These are phyloP conservation scores for Cryptococcus sp. DNA, from an alignment of 1,284 basidiomycete species.

Conservation along the genomic window DNA sequence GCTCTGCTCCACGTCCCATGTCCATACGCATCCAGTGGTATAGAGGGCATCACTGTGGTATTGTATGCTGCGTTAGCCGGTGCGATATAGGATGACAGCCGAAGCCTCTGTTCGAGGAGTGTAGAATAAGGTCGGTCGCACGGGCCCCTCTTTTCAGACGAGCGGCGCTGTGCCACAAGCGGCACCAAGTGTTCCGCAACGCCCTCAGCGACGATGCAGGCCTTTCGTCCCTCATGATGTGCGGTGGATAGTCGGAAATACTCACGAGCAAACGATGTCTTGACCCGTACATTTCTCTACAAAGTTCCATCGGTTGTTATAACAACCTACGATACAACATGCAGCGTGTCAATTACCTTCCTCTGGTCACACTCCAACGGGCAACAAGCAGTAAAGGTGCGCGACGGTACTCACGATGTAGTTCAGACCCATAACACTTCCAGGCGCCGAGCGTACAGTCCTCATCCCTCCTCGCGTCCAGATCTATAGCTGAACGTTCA, in stretches of 20 bases:
- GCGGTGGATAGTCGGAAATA: conserved; percentile 2
- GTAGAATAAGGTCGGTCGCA: no score
- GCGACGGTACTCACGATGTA: conserved; percentile 31
- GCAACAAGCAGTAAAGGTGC: neutral
- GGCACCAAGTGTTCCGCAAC: neutral
- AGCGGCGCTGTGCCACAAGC: neutral
- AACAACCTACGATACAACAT: conserved; percentile 25
- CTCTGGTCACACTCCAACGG: neutral
- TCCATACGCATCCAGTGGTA: conserved; percentile 42
- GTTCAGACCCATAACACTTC: conserved; percentile 30
- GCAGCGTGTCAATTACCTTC: neutral
- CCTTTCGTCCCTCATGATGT: conserved; percentile 1
- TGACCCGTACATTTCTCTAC: conserved; percentile 38
- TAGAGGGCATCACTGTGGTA: conserved; percentile 21
- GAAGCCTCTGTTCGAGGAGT: no score
- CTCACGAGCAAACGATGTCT: conserved; percentile 43
- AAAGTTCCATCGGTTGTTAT: conserved; percentile 33
- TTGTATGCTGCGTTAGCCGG: no score
- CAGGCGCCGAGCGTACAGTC: conserved; percentile 30
- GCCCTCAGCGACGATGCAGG: neutral
- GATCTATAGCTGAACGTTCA: neutral
- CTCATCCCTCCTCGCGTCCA: conserved; percentile 5
- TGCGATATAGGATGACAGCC: no score
- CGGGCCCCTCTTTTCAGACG: neutral
- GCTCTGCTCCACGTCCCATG: conserved; percentile 29